phyloP scores from a whole-genome alignment of 2,329 filamentous ascomycete genomes.

The Paraconiothyrium sp. region DNA sequence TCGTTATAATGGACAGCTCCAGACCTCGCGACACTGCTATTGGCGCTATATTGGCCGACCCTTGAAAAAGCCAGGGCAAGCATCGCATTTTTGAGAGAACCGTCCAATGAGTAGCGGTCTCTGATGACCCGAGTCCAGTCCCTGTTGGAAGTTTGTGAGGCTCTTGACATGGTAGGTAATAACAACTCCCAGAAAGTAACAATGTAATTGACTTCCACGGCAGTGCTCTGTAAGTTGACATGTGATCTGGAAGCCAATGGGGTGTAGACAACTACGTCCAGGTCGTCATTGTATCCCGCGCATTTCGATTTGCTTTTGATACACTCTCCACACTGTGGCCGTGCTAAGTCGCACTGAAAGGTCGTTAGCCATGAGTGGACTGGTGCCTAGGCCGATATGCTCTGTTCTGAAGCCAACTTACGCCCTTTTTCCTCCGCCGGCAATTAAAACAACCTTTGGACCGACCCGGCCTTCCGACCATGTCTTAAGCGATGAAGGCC shows the following conservation, averaged over 20 bases:
- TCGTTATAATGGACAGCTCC: slow-evolving; percentile 1
- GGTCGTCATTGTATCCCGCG: slow-evolving; percentile 1
- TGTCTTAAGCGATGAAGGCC: slow-evolving; percentile 20
- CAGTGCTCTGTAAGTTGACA: not conserved
- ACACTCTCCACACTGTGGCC: slow-evolving; percentile 10
- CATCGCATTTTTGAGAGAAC: slow-evolving; percentile 6
- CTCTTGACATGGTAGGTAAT: slow-evolving; percentile 1
- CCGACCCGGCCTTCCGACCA: slow-evolving; percentile 26
- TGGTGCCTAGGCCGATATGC: not conserved
- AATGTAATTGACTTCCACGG: slow-evolving; percentile 8
- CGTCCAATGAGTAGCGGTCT: slow-evolving; percentile 7
- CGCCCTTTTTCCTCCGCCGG: slow-evolving; percentile 63
- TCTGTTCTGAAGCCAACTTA: slow-evolving; percentile 43
- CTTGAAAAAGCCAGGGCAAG: slow-evolving; percentile 9
- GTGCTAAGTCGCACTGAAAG: slow-evolving; percentile 12
- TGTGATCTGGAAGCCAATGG: not conserved
- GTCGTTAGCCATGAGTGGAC: not conserved
- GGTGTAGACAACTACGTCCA: not conserved
- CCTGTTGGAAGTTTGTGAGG: slow-evolving; percentile 8
- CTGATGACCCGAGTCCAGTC: slow-evolving; percentile 9
- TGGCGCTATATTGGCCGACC: slow-evolving; percentile 3
- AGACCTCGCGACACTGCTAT: not conserved
- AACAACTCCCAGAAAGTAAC: slow-evolving; percentile 10
- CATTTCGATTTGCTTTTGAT: slow-evolving; percentile 1
- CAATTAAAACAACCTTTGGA: slow-evolving; percentile 47